Conservation (phyloP, 1,284 basidiomycete species). For the Xerocomus amazonicus region DNA sequence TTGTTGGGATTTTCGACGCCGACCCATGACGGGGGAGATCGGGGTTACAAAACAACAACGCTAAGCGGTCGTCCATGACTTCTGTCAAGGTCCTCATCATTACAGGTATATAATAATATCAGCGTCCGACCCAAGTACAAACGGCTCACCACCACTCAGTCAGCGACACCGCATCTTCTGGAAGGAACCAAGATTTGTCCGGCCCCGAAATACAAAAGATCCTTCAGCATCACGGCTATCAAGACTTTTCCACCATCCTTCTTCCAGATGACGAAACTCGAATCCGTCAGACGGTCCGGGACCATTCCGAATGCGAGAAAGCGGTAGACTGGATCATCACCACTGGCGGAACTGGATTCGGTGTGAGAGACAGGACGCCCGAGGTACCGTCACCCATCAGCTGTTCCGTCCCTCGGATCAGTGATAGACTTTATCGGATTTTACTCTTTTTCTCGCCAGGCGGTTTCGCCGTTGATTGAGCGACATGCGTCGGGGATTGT, state of each 20-base stretch:
- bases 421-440: neutral
- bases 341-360: slow-evolving; percentile 86
- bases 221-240: slow-evolving; percentile 41
- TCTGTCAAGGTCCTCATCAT: slow-evolving; percentile 23
- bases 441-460: slow-evolving; percentile 39
- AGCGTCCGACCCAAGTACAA: neutral
- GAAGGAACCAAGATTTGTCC: slow-evolving; percentile 56
- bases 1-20: neutral
- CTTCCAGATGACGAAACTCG: slow-evolving; percentile 61
- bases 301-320: slow-evolving; percentile 40
- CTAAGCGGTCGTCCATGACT: slow-evolving; percentile 4
- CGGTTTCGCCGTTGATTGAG: slow-evolving; percentile 67
- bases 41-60: neutral
- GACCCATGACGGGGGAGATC: neutral
- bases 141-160: slow-evolving; percentile 39
- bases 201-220: slow-evolving; percentile 59
- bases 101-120: slow-evolving; percentile 20
- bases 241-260: slow-evolving; percentile 37
- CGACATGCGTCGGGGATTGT: slow-evolving; percentile 77
- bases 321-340: slow-evolving; percentile 73
- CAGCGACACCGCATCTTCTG: slow-evolving; percentile 62
- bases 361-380: slow-evolving; percentile 73
- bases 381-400: slow-evolving; percentile 49
- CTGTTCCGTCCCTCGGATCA: neutral
- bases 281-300: slow-evolving; percentile 48